Base-by-base conservation (phyloP, 768 basidiomycete genomes). In the Leucosporidium yakuticum region DNA sequence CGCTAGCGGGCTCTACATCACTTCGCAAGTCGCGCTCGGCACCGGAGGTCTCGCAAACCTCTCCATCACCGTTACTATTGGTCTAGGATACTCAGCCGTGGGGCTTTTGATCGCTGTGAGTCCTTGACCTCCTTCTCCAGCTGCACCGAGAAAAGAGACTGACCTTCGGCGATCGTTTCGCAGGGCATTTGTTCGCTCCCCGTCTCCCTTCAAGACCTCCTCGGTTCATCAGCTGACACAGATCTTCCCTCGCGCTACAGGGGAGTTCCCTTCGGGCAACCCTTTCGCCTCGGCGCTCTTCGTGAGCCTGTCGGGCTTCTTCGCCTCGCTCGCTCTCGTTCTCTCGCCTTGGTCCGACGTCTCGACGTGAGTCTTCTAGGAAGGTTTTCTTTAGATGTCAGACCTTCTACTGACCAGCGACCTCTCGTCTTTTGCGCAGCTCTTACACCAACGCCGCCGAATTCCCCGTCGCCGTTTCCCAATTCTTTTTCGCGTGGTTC, bases 311-410 rank as follows among this genome's bases (percentile, higher is more conserved):
- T 23, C 61, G 2, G 61, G 61, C 34, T 54, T 62, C 36, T 29
- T 62, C 36, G 12, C 14, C 51, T 39, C 50, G 2, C 20, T 62
- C 19, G n/a, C 61, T 14, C 50, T 62, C n/a, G 7, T 62, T 25
- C 61, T 62, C 1, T 62, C 61, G 14, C 51, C 61, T 17, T 62
- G 61, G 61, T 36, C 51, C 3, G 50, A 25, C 50, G 39, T 62
- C 34, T 31, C 48, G 2, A 60, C 60, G 55, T 31, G 9, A 51
- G 25, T 27, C n/a, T n/a, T n/a, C n/a, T n/a, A n/a, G n/a, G n/a
- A n/a, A n/a, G n/a, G n/a, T n/a, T n/a, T n/a, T n/a, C n/a, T n/a
- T n/a, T n/a, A n/a, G n/a, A 36, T 12, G 12, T 12, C 34, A 12
- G 12, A 36, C 6, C 34, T 12, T 15, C 39, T 15, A 15, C 39